Conservation (phyloP, 164 flowering plant species). For the Platanus orientalis region DNA sequence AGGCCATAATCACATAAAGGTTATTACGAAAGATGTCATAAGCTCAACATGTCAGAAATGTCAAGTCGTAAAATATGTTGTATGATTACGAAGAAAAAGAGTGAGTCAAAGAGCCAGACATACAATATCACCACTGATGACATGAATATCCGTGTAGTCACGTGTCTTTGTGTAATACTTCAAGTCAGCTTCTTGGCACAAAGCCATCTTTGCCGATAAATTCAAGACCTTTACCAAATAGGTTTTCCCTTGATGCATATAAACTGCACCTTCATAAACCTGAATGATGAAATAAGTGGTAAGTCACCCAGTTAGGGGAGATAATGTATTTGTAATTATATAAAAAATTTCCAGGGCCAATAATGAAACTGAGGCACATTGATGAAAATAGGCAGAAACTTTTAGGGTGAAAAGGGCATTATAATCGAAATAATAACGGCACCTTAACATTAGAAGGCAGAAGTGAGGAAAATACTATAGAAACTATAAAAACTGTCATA, state of each 20-base stretch:
- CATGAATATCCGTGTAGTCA: slow-evolving; percentile 84
- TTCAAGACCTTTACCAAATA: slow-evolving; percentile 75
- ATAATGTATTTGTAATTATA: not conserved
- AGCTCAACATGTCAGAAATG: not conserved
- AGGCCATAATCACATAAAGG: no score
- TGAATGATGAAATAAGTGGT: slow-evolving; percentile 21
- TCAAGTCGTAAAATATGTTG: not conserved
- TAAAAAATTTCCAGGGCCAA: not conserved
- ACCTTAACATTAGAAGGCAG: not conserved
- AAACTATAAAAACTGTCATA: not conserved
- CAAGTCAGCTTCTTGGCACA: slow-evolving; percentile 64
- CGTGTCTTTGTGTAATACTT: slow-evolving; percentile 89
- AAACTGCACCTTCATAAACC: slow-evolving; percentile 97
- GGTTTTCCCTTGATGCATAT: slow-evolving; percentile 80
- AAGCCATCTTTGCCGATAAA: slow-evolving; percentile 64
- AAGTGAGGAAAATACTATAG: not conserved
- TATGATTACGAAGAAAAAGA: not conserved
- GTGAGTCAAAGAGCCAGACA: slow-evolving; percentile 18
- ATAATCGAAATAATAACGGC: not conserved
- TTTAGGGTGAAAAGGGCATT: not conserved
- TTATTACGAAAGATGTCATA: not conserved
- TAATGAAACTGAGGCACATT: not conserved
- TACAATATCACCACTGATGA: slow-evolving; percentile 68
- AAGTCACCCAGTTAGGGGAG: not conserved
- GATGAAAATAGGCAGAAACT: not conserved